These are phyloP conservation scores for Quercus robur DNA, from an alignment of 306 rosid species.

Conservation along the genomic window DNA sequence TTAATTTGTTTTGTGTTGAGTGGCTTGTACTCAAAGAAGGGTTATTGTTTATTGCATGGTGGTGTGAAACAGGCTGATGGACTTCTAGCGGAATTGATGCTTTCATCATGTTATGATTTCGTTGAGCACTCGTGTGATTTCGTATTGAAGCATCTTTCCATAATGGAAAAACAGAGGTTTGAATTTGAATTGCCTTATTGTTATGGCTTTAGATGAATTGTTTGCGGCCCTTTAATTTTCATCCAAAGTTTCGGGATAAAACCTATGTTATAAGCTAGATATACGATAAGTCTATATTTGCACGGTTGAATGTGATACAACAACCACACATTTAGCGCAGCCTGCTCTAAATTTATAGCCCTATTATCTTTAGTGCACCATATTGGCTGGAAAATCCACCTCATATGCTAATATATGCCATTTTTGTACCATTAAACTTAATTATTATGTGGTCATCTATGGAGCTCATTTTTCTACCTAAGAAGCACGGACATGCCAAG, in stretches of 20 bases:
- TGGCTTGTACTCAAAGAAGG: neutral
- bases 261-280: neutral
- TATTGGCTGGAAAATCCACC: neutral
- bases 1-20: neutral
- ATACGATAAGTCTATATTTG: neutral
- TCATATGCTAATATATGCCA: no score
- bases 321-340: neutral
- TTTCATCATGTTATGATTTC: slow-evolving; percentile 81
- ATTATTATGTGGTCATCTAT: neutral
- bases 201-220: neutral
- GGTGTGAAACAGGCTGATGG: slow-evolving; percentile 84
- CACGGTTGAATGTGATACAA: neutral
- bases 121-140: slow-evolving; percentile 73
- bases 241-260: neutral
- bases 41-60: slow-evolving; percentile 21
- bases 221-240: neutral
- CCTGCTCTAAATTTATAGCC: neutral
- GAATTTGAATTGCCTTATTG: slow-evolving; percentile 6
- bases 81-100: slow-evolving; percentile 64
- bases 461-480: neutral
- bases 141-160: slow-evolving; percentile 68
- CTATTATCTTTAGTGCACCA: neutral
- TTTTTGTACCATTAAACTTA: no score
- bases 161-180: slow-evolving; percentile 76
- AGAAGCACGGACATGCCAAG: no score